Evolutionary conservation across 2,329 filamentous ascomycete genomes (phyloP).

Genomic region (Cercospora sp.): DNA sequence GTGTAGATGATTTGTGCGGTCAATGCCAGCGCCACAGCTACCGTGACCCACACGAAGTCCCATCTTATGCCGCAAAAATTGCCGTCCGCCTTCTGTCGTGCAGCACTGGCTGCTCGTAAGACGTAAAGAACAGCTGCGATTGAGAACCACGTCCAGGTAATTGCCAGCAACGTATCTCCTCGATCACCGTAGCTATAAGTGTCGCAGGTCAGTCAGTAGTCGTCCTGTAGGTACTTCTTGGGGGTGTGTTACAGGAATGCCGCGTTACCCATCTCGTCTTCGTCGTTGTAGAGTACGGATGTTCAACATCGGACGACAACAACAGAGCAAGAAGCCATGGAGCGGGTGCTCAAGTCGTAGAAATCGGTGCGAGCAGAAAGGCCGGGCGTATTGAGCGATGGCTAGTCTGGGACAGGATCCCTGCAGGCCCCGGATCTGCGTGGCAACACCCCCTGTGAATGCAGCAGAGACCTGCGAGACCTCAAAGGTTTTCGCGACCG

Average conservation of each 20-base stretch:
- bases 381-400: background rate
- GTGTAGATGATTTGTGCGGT: slow-evolving; percentile 2
- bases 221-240: background rate
- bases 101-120: slow-evolving; percentile 14
- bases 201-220: background rate
- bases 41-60: slow-evolving; percentile 19
- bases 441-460: background rate
- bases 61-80: slow-evolving; percentile 14
- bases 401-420: background rate
- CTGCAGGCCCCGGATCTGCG: background rate
- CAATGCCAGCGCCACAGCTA: slow-evolving; percentile 10
- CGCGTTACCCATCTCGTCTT: background rate
- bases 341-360: background rate
- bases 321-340: background rate
- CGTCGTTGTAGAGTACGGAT: background rate
- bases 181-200: slow-evolving; percentile 11
- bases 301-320: background rate
- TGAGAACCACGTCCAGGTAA: slow-evolving; percentile 22
- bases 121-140: slow-evolving; percentile 17
- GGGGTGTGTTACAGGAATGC: background rate
- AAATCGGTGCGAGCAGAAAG: background rate
- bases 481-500: background rate
- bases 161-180: slow-evolving; percentile 11
- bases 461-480: background rate
- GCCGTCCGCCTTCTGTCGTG: slow-evolving; percentile 4